Conservation (phyloP, 2,329 filamentous ascomycete species). For the Diaporthe sp. region DNA sequence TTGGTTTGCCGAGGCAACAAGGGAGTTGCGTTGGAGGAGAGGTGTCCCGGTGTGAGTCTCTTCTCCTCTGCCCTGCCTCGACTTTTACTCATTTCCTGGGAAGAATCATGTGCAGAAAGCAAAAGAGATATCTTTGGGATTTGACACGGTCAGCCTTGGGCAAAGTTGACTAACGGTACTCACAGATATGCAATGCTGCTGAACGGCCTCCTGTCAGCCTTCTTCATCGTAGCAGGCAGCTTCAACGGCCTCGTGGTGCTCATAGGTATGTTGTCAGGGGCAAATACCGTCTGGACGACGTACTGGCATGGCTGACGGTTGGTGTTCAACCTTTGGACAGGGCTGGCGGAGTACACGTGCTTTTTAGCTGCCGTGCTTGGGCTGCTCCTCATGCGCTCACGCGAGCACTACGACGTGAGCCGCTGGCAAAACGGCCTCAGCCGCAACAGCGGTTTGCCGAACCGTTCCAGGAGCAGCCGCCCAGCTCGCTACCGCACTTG, state of each 20-base stretch:
- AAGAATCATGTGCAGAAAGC: not conserved
- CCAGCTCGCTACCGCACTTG: constrained; percentile 44
- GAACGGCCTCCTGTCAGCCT: constrained; percentile 34
- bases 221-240: constrained; percentile 4
- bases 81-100: not conserved
- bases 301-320: not conserved
- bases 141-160: not conserved
- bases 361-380: constrained; percentile 47
- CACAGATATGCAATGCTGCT: constrained; percentile 32
- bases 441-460: not conserved
- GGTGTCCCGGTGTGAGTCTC: constrained; percentile 45
- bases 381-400: constrained; percentile 46
- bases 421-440: constrained; percentile 10
- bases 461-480: constrained; percentile 32
- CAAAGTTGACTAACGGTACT: not conserved
- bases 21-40: constrained; percentile 44
- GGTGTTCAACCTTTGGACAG: constrained; percentile 38
- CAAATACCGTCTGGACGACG: not conserved
- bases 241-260: constrained; percentile 17
- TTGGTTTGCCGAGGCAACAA: constrained; percentile 46
- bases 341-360: constrained; percentile 47
- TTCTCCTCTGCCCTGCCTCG: not conserved
- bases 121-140: too few species aligned
- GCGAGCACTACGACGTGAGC: constrained; percentile 41
- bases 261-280: not conserved